Base-by-base conservation (phyloP, 352 stramenopile species). In the Phytophthora foliorum region DNA sequence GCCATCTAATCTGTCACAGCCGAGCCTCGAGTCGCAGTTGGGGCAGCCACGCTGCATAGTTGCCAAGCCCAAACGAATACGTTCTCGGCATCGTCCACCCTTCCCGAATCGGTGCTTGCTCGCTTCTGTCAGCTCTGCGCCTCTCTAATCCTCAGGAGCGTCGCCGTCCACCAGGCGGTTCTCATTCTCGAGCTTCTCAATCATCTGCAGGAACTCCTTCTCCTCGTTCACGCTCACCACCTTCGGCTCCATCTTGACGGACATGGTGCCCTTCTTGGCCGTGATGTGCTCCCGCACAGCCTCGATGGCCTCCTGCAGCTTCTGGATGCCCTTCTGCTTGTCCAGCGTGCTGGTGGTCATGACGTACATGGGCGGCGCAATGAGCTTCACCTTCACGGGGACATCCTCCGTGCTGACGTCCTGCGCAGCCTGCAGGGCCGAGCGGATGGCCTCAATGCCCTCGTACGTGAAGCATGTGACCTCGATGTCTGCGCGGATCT, bases 391-490 rank as follows among this genome's bases (percentile, higher is more conserved):
- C 84, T 99, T 98, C 57, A 99, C 97, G 0, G 91, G 92, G 27
- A 95, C 93, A 16, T 98, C 92, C 39, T 98, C 92, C 41, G 86
- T 94, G 50, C 91, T 90, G 25, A 91, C 61, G 31, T 78, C 78
- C 73, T 98, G 87, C 24, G 75, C 92, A n/a, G 87, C 89, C 63
- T 98, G 93, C 39, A 99, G 86, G 19, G 98, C 98, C 56, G 97
- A 97, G 22, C 97, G 94, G 63, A 99, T 99, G 44, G 97, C 98
- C 73, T 99, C 98, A 70, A 99, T 99, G 34, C 98, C 98, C 76
- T 99, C 97, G 84, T 99, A 99, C 46, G 95, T 99, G 79, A 99
- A 99, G 88, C 98, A 99, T 36, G 96, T 99, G 52, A 99, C 97
- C 67, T 99, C 98, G 73, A 99, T 98, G 74, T 99, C 98, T 31